These are phyloP conservation scores for Blastomyces silverae DNA, from an alignment of 2,329 filamentous ascomycete genomes.

Conservation along the genomic window DNA sequence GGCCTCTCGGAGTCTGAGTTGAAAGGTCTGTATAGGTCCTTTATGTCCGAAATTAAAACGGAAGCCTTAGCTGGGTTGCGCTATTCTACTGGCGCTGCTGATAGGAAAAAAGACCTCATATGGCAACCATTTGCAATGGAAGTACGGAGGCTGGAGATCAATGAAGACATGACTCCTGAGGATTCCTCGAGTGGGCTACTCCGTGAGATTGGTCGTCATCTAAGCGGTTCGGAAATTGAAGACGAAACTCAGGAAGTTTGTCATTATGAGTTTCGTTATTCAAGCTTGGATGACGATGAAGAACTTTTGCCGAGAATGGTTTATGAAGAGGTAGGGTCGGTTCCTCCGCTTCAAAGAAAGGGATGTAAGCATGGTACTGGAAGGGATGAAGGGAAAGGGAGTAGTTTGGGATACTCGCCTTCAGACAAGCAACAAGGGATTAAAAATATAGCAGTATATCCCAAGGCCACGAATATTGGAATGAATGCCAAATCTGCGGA, in stretches of 20 bases:
- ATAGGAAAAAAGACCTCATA: not conserved
- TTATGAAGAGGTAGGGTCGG: not conserved
- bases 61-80: not conserved
- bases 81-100: not conserved
- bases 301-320: not conserved
- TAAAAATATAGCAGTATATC: not conserved
- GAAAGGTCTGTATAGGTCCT: not conserved
- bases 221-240: not conserved
- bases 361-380: not conserved
- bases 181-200: not conserved
- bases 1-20: not conserved
- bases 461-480: not conserved
- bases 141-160: not conserved
- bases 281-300: not conserved
- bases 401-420: not conserved
- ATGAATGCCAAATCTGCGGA: not conserved
- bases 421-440: too few relatives aligned
- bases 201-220: not conserved
- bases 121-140: slow-evolving; percentile 4
- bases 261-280: not conserved
- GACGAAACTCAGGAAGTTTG: not conserved
- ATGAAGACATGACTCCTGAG: not conserved
- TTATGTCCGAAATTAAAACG: slow-evolving; percentile 1
- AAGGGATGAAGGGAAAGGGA: not conserved
- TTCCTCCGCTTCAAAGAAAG: not conserved